phyloP scores from a whole-genome alignment of 108 stramenopile species.

The Cyclotella sp. region DNA sequence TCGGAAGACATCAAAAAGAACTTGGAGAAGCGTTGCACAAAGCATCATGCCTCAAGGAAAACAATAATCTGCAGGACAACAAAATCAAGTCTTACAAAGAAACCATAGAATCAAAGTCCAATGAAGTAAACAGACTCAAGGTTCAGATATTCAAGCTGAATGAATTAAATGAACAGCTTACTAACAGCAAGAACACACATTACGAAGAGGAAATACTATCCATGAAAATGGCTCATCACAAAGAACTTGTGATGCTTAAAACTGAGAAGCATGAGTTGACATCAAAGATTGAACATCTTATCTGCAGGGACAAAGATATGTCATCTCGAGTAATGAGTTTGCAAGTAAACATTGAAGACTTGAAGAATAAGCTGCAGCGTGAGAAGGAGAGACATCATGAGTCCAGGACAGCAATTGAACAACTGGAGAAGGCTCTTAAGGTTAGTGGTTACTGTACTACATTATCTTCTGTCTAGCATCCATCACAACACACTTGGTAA shows the following conservation, averaged over 20 bases:
- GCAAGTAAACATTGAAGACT: neutral
- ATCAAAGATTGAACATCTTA: neutral
- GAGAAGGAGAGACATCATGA: constrained; percentile 1
- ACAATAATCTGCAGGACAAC: neutral
- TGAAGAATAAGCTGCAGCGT: neutral
- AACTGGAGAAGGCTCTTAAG: no score
- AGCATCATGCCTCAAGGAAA: neutral
- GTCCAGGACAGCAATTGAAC: no score
- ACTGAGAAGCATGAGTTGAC: neutral
- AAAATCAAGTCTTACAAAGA: constrained; percentile 4
- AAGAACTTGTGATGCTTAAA: neutral
- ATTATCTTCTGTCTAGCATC: no score
- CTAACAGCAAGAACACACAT: neutral
- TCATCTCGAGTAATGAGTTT: neutral
- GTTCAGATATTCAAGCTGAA: neutral
- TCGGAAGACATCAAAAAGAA: neutral
- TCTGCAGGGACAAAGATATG: neutral
- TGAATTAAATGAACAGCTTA: neutral
- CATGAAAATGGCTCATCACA: constrained; percentile 11
- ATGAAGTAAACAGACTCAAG: constrained; percentile 1
- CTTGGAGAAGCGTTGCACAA: neutral
- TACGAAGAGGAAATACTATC: neutral
- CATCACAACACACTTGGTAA: no score
- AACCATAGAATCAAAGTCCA: neutral
- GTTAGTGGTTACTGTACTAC: no score